These are phyloP conservation scores for Vaccinium myrtillus DNA, from an alignment of 148 eudicot genomes.

Conservation along the genomic window DNA sequence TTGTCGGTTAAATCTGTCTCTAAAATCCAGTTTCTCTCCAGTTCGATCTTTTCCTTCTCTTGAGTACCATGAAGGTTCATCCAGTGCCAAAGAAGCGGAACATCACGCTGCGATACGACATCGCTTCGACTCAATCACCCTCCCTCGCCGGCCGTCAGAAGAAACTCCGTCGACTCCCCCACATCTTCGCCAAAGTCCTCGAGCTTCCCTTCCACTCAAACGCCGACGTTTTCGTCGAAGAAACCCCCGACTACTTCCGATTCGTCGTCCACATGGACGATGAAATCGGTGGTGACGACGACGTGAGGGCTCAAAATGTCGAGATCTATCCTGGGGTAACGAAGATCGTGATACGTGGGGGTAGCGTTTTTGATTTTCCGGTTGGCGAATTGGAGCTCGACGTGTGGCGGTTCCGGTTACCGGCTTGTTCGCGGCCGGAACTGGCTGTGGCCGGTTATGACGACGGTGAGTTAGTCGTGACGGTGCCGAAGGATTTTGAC, in stretches of 20 bases:
- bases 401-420: constrained; percentile 81
- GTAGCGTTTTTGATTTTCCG: constrained; percentile 19
- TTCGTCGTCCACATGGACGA: constrained; percentile 57
- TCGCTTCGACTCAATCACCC: constrained; percentile 16
- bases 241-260: constrained; percentile 47
- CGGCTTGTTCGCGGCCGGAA: constrained; percentile 60
- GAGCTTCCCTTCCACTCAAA: constrained; percentile 79
- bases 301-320: constrained; percentile 49
- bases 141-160: constrained; percentile 38
- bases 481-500: constrained; percentile 53
- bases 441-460: constrained; percentile 53
- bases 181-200: constrained; percentile 82
- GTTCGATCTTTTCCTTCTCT: too few relatives aligned
- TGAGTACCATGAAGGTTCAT: constrained; percentile 54
- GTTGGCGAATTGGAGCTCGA: constrained; percentile 61
- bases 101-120: constrained; percentile 47
- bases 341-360: constrained; percentile 59
- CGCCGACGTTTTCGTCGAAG: constrained; percentile 68
- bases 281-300: constrained; percentile 27
- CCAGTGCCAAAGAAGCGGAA: constrained; percentile 52
- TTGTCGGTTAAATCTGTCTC: too few relatives aligned
- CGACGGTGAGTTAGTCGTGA: constrained; percentile 72
- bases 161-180: constrained; percentile 80
- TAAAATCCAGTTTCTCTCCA: too few relatives aligned
- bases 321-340: constrained; percentile 79